Base-by-base conservation (phyloP, 805 yeast species). In the Starmerella kuoi region DNA sequence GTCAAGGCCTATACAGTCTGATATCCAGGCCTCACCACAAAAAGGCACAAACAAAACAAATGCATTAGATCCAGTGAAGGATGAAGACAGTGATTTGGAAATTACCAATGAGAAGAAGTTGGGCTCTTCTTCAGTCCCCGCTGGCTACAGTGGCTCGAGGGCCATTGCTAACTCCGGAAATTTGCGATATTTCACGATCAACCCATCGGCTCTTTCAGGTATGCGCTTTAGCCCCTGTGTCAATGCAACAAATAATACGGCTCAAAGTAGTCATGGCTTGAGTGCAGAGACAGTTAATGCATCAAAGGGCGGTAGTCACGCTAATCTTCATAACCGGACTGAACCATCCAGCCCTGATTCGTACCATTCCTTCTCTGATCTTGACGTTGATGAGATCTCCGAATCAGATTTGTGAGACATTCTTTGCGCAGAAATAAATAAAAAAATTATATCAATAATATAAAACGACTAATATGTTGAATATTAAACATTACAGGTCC, bases 301-400 rank as follows among this genome's bases (percentile, higher is more conserved):
- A 11, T 25, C 28, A 9, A 25, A 25, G 12, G 28, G 12, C 14
- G 12, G 14, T 11, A 14, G 28, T 25, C 28, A 25, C 12, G 12
- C 28, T 25, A 11, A 25, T 14, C 28, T 25, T 9, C 28, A 9
- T 14, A 25, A 14, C 9, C 9, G 14, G 28, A 11, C 9, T 14
- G 9, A 9, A 11, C 28, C 9, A 11, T n/a, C 28, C 11, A 32
- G 38, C 15, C 30, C 41, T 3, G 31, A 21, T 6, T 31, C 38
- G 4, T 23, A 20, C 31, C 39, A 40, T 19, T 46, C 49, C 3
- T 49, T 47, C 21, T 47, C 50, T 3, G 52, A 49, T 11, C 36
- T 44, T 4, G 45, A 45, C 23, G 33, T 44, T 5, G 52, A 64
- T 19, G 70, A 63, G 51, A 75, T 70, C 0, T 69, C 70, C 47